Base-by-base conservation (phyloP, 345 rosid genomes). In the Acer campestre region DNA sequence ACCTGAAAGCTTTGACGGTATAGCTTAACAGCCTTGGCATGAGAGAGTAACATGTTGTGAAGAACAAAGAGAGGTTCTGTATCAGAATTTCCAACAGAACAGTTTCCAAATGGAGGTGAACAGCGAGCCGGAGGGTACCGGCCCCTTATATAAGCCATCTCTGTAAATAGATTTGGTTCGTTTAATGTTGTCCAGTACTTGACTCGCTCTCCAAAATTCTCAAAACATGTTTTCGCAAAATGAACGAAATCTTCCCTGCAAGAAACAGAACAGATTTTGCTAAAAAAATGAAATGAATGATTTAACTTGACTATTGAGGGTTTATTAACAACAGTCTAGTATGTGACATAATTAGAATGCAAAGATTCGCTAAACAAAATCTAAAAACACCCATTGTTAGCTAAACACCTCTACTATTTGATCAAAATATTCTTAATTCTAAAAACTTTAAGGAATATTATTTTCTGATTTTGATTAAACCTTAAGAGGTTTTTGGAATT, bases 101-200 rank as follows among this genome's bases (percentile, higher is more conserved):
- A 85, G 53, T 81, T 83, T 48, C 85, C 86, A 59, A 85, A 87
- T 9, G 88, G 86, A 0, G 27, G 64, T 0, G 88, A 83, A 53
- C 88, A 85, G 62, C 20, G 88, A 53, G 46, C 77, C 3, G 90
- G 90, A n/a, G 86, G 85, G 74, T 68, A 83, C 20, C 29, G 1
- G 58, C 90, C 85, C 71, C 75, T 75, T 0, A 79, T 23, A 67
- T 85, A 87, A 2, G 84, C 75, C 81, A 87, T 77, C 3, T 85
- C 86, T 3, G 68, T 71, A 16, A 77, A 71, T n/a, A 81, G 22
- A 66, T 81, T 85, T 12, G 86, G 84, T 44, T 87, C 88, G 12
- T 87, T 87, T 51, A 83, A n/a, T 1, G 90, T 87, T 46, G 53
- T 66, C 88, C 88, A 85, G 25, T 80, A 71, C 72, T 87, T 83